Percentiles rank a stretch among this genome's conserved stretches.
Conservation (phyloP, 2,329 filamentous ascomycete genomes). For the Saccharata proteae region DNA sequence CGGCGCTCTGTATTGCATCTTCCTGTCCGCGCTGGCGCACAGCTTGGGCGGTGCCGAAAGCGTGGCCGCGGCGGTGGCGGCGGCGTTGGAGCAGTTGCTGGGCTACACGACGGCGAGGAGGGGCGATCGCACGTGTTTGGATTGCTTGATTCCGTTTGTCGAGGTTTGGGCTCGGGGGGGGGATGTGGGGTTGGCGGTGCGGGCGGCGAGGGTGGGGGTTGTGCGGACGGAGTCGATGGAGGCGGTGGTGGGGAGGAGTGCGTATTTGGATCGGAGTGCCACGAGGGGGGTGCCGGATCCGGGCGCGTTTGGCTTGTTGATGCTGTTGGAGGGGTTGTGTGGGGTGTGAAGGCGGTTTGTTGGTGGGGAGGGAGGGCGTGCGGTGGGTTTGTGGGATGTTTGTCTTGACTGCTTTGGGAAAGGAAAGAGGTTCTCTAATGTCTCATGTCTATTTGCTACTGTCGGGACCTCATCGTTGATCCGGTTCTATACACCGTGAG, state of each 20-base stretch:
- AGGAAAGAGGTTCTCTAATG: no score
- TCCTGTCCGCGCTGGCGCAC: slow-evolving; percentile 58
- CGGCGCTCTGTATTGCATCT: slow-evolving; percentile 64
- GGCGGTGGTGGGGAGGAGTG: slow-evolving; percentile 64
- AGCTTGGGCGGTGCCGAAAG: slow-evolving; percentile 37
- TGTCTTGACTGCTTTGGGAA: no score
- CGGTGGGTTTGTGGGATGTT: neutral
- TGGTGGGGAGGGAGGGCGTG: neutral
- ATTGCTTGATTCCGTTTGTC: slow-evolving; percentile 74
- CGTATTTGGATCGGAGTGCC: slow-evolving; percentile 60
- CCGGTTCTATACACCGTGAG: no score
- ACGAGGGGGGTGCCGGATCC: slow-evolving; percentile 38
- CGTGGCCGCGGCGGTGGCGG: slow-evolving; percentile 24
- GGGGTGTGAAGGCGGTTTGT: slow-evolving; percentile 1
- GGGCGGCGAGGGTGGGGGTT: slow-evolving; percentile 58
- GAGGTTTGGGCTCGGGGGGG: slow-evolving; percentile 46
- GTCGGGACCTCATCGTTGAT: no score
- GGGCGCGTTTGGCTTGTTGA: slow-evolving; percentile 37
- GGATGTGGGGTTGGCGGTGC: slow-evolving; percentile 55
- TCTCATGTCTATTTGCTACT: no score
- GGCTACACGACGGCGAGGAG: slow-evolving; percentile 70
- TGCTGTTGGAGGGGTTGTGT: slow-evolving; percentile 21
- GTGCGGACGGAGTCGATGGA: slow-evolving; percentile 78
- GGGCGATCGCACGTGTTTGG: slow-evolving; percentile 77
- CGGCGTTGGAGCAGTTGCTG: slow-evolving; percentile 24